phyloP scores from a whole-genome alignment of 768 basidiomycete species.

The Lentinula detonsa region DNA sequence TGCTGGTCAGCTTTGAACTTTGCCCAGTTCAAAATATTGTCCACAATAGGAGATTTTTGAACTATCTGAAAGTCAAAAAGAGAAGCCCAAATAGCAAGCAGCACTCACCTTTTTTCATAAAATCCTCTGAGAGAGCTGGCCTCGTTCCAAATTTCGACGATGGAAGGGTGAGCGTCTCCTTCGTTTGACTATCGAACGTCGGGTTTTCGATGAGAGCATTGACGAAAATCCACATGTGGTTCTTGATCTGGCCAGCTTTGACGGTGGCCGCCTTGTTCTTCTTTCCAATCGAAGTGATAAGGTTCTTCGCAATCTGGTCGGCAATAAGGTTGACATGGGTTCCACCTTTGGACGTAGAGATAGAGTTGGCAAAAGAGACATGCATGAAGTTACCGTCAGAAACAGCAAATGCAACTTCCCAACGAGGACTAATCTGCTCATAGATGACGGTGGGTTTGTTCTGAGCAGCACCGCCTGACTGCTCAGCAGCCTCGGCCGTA shows the following conservation, averaged over 20 bases:
- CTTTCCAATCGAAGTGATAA: constrained; percentile 81
- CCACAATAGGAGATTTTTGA: constrained; percentile 82
- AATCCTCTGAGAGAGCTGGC: constrained; percentile 81
- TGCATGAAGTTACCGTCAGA: constrained; percentile 92
- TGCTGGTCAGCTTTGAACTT: constrained; percentile 96
- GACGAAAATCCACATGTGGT: constrained; percentile 98
- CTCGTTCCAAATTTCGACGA: constrained; percentile 88
- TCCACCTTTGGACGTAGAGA: constrained; percentile 94
- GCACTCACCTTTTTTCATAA: constrained; percentile 85
- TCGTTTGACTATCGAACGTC: constrained; percentile 98
- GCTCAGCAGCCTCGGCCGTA: constrained; percentile 60
- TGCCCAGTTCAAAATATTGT: constrained; percentile 92
- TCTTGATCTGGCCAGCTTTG: constrained; percentile 91
- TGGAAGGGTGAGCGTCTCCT: constrained; percentile 87
- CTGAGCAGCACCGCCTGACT: constrained; percentile 74
- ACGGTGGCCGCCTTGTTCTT: constrained; percentile 97
- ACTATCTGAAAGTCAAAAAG: constrained; percentile 39
- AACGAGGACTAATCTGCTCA: constrained; percentile 74
- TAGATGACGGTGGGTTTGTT: constrained; percentile 75
- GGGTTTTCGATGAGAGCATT: constrained; percentile 96
- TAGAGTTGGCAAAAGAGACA: constrained; percentile 97
- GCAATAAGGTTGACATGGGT: constrained; percentile 84
- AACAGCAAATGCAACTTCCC: constrained; percentile 94
- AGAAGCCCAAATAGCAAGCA: neutral
- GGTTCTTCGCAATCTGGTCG: constrained; percentile 83